A percentile compares a stretch with the other conserved stretches of the same genome.
Conservation (phyloP, 805 yeast species). For the Metschnikowia gruessii region DNA sequence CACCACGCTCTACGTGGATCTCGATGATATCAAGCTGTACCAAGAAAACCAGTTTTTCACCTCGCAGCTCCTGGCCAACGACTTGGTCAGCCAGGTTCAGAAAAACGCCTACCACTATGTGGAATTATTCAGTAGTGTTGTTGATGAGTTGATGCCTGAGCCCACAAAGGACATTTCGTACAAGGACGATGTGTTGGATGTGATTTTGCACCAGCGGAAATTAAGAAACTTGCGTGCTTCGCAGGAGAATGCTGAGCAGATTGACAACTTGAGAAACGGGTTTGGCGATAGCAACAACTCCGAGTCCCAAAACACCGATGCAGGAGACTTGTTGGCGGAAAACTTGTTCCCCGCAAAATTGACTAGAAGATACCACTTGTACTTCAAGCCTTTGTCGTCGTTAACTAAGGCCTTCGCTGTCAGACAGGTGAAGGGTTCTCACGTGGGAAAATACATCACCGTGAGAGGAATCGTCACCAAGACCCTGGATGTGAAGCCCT, state of each 20-base stretch:
- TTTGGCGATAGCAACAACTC: constrained; percentile 23
- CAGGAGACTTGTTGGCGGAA: constrained; percentile 22
- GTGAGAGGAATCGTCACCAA: constrained; percentile 93
- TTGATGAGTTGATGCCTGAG: constrained; percentile 81
- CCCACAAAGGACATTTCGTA: constrained; percentile 80
- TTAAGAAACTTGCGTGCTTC: constrained; percentile 73
- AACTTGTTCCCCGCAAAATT: constrained; percentile 80
- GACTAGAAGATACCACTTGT: constrained; percentile 81
- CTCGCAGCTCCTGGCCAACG: constrained; percentile 19
- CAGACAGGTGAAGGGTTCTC: constrained; percentile 80
- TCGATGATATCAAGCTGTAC: constrained; percentile 78
- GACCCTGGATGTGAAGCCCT: constrained; percentile 94
- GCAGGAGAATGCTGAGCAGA: constrained; percentile 64
- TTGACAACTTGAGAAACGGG: constrained; percentile 41
- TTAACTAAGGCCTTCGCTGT: constrained; percentile 70
- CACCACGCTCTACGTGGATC: constrained; percentile 65
- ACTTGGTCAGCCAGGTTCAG: constrained; percentile 56
- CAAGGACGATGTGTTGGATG: constrained; percentile 89
- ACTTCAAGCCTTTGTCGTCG: constrained; percentile 74
- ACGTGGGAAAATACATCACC: constrained; percentile 83
- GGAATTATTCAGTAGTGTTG: constrained; percentile 70
- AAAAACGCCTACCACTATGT: constrained; percentile 76
- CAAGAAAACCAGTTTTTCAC: constrained; percentile 45
- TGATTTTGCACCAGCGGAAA: constrained; percentile 84
- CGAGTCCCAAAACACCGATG: constrained; percentile 14